phyloP scores from a whole-genome alignment of 1,284 basidiomycete species.

The Boletellus deceptivus region DNA sequence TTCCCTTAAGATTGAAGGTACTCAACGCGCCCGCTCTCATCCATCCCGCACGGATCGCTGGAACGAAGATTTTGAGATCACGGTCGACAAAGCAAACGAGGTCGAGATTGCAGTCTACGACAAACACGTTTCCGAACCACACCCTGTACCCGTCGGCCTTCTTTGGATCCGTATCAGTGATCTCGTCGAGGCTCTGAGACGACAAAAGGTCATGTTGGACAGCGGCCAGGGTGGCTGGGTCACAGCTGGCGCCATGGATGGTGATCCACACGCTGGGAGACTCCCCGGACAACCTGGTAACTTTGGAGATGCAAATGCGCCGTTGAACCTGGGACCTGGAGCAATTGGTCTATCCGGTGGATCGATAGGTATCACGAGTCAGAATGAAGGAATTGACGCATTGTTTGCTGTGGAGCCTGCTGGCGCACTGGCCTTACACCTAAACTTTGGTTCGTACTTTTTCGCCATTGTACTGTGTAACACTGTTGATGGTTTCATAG shows the following conservation, averaged over 20 bases:
- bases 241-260: constrained; percentile 82
- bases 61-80: constrained; percentile 97
- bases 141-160: constrained; percentile 90
- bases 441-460: constrained; percentile 81
- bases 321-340: constrained; percentile 47
- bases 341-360: constrained; percentile 28
- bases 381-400: constrained; percentile 84
- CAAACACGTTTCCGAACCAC: constrained; percentile 76
- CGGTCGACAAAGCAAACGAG: constrained; percentile 98
- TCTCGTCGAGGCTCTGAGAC: constrained; percentile 89
- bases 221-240: constrained; percentile 91
- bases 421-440: constrained; percentile 83
- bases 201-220: constrained; percentile 88
- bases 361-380: constrained; percentile 29
- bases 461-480: constrained; percentile 1
- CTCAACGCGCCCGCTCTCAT: constrained; percentile 88
- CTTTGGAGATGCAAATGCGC: constrained; percentile 56
- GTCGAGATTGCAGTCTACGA: constrained; percentile 97
- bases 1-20: constrained; percentile 95
- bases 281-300: constrained; percentile 39
- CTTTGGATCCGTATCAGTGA: constrained; percentile 96
- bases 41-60: constrained; percentile 93
- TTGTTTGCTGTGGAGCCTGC: constrained; percentile 99
- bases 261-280: constrained; percentile 43
- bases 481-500: constrained; percentile 42